phyloP scores from a whole-genome alignment of 2,329 filamentous ascomycete genomes.

The Aureobasidium sp. region DNA sequence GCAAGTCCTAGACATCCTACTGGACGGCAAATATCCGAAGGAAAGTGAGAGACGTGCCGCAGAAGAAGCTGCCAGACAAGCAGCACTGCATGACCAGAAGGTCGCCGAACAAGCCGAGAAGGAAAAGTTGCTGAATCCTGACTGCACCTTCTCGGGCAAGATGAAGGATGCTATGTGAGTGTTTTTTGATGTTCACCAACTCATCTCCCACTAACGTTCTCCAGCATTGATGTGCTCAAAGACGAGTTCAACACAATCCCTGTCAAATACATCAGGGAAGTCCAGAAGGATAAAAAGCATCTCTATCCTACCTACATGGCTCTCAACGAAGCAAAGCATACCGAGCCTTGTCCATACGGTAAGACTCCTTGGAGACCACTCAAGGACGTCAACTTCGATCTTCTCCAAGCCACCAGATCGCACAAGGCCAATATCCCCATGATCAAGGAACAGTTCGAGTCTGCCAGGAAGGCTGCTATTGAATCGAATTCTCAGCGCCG shows the following conservation, averaged over 20 bases:
- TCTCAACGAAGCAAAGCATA: slow-evolving; percentile 21
- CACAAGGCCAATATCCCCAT: background rate
- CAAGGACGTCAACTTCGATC: background rate
- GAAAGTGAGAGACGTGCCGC: slow-evolving; percentile 15
- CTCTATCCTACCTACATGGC: slow-evolving; percentile 32
- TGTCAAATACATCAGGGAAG: slow-evolving; percentile 27
- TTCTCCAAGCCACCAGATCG: background rate
- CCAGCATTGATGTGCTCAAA: slow-evolving; percentile 27
- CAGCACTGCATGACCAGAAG: slow-evolving; percentile 21
- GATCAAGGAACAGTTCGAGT: slow-evolving; percentile 27
- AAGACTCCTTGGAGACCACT: background rate
- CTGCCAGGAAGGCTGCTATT: slow-evolving; percentile 25
- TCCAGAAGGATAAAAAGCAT: slow-evolving; percentile 24
- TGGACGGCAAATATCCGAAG: slow-evolving; percentile 20
- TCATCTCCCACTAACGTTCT: background rate
- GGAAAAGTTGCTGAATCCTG: slow-evolving; percentile 9
- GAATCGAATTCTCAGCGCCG: slow-evolving; percentile 17
- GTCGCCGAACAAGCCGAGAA: slow-evolving; percentile 20
- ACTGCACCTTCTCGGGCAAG: slow-evolving; percentile 10
- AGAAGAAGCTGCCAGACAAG: slow-evolving; percentile 21
- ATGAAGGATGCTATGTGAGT: slow-evolving; percentile 17
- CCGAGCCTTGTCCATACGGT: background rate
- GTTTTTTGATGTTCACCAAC: background rate
- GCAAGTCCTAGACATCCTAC: slow-evolving; percentile 23
- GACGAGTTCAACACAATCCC: slow-evolving; percentile 35